These are phyloP conservation scores for Lagenidium giganteum DNA, from an alignment of 352 stramenopile species.

Conservation along the genomic window DNA sequence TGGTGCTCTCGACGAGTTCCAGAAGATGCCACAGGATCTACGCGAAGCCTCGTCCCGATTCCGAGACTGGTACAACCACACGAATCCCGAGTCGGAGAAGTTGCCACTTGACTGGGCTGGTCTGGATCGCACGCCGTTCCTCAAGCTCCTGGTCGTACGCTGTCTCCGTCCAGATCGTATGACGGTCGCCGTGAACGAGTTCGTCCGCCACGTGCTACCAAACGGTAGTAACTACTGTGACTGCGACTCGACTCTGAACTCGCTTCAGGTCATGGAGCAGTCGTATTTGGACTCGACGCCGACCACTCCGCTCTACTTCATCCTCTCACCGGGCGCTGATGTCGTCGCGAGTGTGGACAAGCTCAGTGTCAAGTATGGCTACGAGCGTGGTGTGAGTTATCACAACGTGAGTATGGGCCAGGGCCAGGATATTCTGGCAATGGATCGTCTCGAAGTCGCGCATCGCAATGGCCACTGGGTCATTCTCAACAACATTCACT, in stretches of 20 bases:
- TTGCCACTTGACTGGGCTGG: constrained; percentile 95
- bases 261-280: constrained; percentile 94
- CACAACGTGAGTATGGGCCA: constrained; percentile 98
- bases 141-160: constrained; percentile 95
- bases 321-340: constrained; percentile 94
- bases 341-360: constrained; percentile 94
- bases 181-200: constrained; percentile 93
- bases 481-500: constrained; percentile 97
- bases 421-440: constrained; percentile 94
- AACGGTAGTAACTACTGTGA: constrained; percentile 94
- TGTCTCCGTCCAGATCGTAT: constrained; percentile 93
- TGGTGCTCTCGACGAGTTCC: constrained; percentile 93
- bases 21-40: constrained; percentile 95
- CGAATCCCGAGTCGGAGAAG: constrained; percentile 95
- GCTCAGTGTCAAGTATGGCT: constrained; percentile 93
- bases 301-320: constrained; percentile 96
- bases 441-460: constrained; percentile 92
- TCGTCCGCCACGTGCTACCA: constrained; percentile 91
- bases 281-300: constrained; percentile 93
- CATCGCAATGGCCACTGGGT: constrained; percentile 97
- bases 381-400: constrained; percentile 95
- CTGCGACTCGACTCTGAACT: constrained; percentile 95
- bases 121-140: constrained; percentile 93
- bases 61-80: constrained; percentile 98
- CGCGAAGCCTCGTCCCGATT: constrained; percentile 94